phyloP scores from a whole-genome alignment of 192 early-diverging fungal species.

The Phlyctochytrium bullatum region DNA sequence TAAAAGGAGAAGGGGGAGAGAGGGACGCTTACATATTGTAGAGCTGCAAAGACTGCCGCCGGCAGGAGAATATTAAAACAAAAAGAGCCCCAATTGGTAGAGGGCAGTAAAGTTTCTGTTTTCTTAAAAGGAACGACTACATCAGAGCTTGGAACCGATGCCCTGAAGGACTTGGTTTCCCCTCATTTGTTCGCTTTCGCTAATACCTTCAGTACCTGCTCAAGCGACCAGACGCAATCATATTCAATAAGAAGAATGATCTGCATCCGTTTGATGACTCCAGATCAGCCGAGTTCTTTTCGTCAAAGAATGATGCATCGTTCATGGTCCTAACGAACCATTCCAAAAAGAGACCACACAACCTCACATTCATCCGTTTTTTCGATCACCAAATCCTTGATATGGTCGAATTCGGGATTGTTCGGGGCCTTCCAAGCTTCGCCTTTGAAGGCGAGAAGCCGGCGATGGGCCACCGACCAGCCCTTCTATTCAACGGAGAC shows the following conservation, averaged over 20 bases:
- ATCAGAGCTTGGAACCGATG: conserved; percentile 77
- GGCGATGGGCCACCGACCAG: conserved; percentile 82
- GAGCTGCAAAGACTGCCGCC: conserved; percentile 85
- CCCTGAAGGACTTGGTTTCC: conserved; percentile 81
- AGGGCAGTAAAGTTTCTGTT: conserved; percentile 88
- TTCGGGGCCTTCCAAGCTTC: conserved; percentile 64
- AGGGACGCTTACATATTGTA: too few species aligned
- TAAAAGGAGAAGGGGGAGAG: too few species aligned
- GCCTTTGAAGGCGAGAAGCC: conserved; percentile 72
- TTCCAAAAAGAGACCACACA: conserved; percentile 95
- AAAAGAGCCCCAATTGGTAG: conserved; percentile 85
- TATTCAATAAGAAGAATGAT: conserved; percentile 93
- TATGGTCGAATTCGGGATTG: conserved; percentile 91
- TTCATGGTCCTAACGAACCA: conserved; percentile 88
- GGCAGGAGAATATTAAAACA: conserved; percentile 82
- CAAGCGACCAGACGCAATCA: conserved; percentile 84
- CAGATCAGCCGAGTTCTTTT: conserved; percentile 86
- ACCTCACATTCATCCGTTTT: conserved; percentile 84
- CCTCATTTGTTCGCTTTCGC: background rate
- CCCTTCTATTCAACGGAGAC: conserved; percentile 89
- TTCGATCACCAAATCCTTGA: conserved; percentile 94
- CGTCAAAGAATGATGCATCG: conserved; percentile 93
- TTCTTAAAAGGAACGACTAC: conserved; percentile 86
- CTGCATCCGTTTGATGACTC: conserved; percentile 96
- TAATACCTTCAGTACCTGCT: conserved; percentile 63